A percentile compares a stretch with the other conserved stretches of the same genome.
phyloP scores from a whole-genome alignment of 208 protist genomes.

The Leishmania mexicana region DNA sequence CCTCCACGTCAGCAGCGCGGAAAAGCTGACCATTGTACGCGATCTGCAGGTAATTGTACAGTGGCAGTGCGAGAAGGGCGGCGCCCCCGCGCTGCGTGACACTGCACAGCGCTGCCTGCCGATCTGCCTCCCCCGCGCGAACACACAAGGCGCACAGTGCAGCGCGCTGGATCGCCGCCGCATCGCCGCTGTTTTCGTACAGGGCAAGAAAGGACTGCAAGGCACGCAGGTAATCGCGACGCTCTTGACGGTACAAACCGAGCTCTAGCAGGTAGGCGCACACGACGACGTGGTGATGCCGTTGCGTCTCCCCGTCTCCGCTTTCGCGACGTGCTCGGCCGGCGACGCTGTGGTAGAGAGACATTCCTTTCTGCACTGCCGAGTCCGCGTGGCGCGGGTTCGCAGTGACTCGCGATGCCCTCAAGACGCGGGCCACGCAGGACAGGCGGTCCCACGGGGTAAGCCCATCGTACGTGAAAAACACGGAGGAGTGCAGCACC shows the following conservation, averaged over 20 bases:
- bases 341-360: constrained; percentile 19
- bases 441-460: constrained; percentile 22
- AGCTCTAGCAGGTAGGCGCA: constrained; percentile 26
- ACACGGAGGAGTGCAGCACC: constrained; percentile 27
- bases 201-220: constrained; percentile 24
- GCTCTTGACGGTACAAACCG: constrained; percentile 17
- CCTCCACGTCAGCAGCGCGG: constrained; percentile 7
- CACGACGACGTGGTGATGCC: constrained; percentile 10
- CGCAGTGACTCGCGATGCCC: constrained; percentile 7
- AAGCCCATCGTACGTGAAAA: constrained; percentile 27
- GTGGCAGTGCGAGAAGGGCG: background rate
- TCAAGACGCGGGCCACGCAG: constrained; percentile 21
- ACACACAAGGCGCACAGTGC: constrained; percentile 23
- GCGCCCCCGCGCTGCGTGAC: background rate
- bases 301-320: background rate
- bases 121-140: constrained; percentile 11
- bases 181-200: constrained; percentile 15
- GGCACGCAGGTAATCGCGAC: constrained; percentile 27
- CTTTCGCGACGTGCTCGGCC: background rate
- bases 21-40: constrained; percentile 15
- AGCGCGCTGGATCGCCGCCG: constrained; percentile 13
- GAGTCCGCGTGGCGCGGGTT: constrained; percentile 17
- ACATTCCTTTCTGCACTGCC: constrained; percentile 30
- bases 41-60: background rate
- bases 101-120: constrained; percentile 11